Evolutionary conservation across 257 asterid species (phyloP), one percentile per base, ranked within the genome.

Genomic region (Jasminum sambac): DNA sequence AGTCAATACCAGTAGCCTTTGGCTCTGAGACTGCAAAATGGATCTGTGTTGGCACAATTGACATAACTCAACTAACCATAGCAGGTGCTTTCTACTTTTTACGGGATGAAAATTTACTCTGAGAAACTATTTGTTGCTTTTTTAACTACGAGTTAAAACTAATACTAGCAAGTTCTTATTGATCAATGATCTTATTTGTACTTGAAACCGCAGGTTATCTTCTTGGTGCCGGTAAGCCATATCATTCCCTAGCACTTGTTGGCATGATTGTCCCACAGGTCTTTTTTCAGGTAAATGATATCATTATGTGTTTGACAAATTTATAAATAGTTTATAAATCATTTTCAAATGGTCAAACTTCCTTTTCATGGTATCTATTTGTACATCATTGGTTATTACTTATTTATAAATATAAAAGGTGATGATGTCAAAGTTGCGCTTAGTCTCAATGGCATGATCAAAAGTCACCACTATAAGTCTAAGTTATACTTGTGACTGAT

Each of bases 1-100:
- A 94, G 97, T 94, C 99, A 24, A 90, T 94, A 40, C 99, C 96
- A 2, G 97, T 91, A 70, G 97, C 96, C 72, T 94, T 94, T 79
- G 99, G 99, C 69, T 67, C 83, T 58, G 99, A 94, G 81, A 75
- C 92, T 74, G 97, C 99, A 8, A 94, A 94, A 75, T 94, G 99
- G 99, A 91, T 94, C 59, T 91, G 95, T 63, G 97, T 94, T 67
- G 96, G 99, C 61, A 95, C 99, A 63, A 94, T 91, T 19, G 99
- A 94, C 86, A 61, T 94, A 68, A 94, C 99, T 79, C 97, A 91
- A 76, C 46, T 91, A 80, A 91, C 95, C 5, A 96, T 94, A 76
- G 97, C 96, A 64, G 99, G 99, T 90, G 72, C 12, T 40, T 2
- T 21, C 42, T 64, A 40, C 23, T 42, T 19, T 57, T 55, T 21